Base-by-base conservation (phyloP, 2,329 filamentous ascomycete genomes). In the Hypoxylon sp. region DNA sequence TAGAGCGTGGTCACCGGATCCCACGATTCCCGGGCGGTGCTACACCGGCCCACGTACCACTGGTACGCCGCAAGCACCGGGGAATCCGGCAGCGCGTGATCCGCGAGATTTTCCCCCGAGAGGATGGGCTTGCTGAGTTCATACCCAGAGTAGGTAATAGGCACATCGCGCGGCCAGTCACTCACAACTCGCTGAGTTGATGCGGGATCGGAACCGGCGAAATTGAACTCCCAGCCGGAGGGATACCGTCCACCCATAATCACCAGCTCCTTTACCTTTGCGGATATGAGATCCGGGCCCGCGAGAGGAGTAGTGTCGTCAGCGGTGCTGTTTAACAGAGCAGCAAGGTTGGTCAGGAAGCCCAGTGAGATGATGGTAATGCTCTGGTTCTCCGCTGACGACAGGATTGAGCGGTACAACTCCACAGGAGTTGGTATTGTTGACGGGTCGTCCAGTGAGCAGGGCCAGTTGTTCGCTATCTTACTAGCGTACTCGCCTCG, bases 241-340 rank as follows among this genome's bases (percentile, higher is more conserved):
- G 84, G 83, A 60, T 85, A 87, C 5, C 63, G 74, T 11, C 85
- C 85, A 23, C 85, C 85, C 84, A 86, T 86, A 5, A 87, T 71
- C 1, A 86, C 82, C 1, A 87, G 77, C 72, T 87, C 81, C 0
- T 74, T 72, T 1, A 87, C 83, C 68, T 86, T 86, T 9, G 67
- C 59, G 1, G 75, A 66, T 21, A 86, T 67, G 1, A 87, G 80
- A 7, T 78, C 78, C 1, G 71, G 74, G 0, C 85, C 84, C 7
- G 73, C 65, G 10, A 85, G 77, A 7, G 73, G 46, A 0, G 82
- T 82, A 63, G 79, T 73, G 0, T 45, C 38, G 66, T 86, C 84
- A 0, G 79, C 73, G 0, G 78, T 77, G 13, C 83, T 84, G 66
- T 82, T 79, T 13, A 87, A 75, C 3, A 87, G 75, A 0, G 69